Evolutionary conservation across 495 filamentous ascomycete species (phyloP).

Genomic region (Penicillium longicatenatum): DNA sequence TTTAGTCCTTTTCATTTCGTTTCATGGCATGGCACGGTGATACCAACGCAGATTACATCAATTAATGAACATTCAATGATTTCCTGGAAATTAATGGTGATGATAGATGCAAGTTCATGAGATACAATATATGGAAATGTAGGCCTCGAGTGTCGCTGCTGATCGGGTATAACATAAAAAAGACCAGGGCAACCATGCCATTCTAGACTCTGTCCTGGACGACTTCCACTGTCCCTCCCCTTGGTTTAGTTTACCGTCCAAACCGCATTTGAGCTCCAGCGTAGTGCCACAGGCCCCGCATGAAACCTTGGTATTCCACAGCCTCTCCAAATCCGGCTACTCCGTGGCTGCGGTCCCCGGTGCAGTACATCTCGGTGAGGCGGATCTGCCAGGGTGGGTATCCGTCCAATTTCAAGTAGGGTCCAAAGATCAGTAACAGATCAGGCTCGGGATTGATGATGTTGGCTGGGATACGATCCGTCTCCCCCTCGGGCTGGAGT

Average conservation of each 20-base stretch:
- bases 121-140: conserved; percentile 4
- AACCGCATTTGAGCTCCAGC: conserved; percentile 87
- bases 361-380: conserved; percentile 86
- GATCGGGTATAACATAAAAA: conserved; percentile 19
- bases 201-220: not conserved
- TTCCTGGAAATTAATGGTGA: not conserved
- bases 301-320: conserved; percentile 92
- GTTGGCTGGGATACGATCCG: conserved; percentile 1
- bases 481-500: conserved; percentile 17
- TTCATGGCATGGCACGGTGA: conserved; percentile 20
- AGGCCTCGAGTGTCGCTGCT: conserved; percentile 10
- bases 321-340: conserved; percentile 46
- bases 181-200: not conserved
- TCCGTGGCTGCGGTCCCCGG: conserved; percentile 45
- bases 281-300: conserved; percentile 78
- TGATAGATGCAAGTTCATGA: conserved; percentile 6
- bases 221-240: not conserved
- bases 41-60: conserved; percentile 14
- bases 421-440: conserved; percentile 81
- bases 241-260: conserved; percentile 61
- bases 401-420: conserved; percentile 77
- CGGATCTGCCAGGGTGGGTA: conserved; percentile 97
- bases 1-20: not conserved
- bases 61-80: conserved; percentile 10
- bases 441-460: conserved; percentile 70